These are phyloP conservation scores for Strobilomyces dryophilus DNA, from an alignment of 768 basidiomycete genomes.

Conservation along the genomic window DNA sequence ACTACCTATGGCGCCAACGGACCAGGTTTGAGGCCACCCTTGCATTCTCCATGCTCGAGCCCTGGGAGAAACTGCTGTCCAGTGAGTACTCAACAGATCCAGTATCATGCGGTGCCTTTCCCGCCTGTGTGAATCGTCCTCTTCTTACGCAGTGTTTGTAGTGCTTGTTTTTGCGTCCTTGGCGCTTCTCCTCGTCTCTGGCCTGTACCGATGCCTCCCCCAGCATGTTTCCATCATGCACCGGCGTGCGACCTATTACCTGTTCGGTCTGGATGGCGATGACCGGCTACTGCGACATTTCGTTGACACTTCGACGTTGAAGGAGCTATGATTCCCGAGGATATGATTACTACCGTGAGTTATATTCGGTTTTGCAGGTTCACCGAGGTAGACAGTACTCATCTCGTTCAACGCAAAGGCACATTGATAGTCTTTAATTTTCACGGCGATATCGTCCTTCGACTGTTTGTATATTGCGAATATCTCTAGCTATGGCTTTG, in stretches of 20 bases:
- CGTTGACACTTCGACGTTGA: conserved; percentile 26
- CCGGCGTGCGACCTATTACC: conserved; percentile 56
- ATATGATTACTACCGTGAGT: conserved; percentile 21
- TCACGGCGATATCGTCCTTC: conserved; percentile 6
- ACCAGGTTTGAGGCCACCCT: conserved; percentile 49
- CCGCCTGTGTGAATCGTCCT: neutral
- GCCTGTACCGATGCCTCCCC: conserved; percentile 57
- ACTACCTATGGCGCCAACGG: conserved; percentile 31
- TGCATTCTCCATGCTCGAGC: conserved; percentile 59
- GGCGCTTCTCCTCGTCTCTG: conserved; percentile 45
- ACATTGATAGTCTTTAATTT: conserved; percentile 1
- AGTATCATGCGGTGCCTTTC: neutral
- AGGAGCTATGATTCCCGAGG: conserved; percentile 22
- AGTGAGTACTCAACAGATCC: conserved; percentile 35
- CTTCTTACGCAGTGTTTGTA: conserved; percentile 22
- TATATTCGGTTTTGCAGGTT: neutral
- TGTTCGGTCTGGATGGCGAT: conserved; percentile 51
- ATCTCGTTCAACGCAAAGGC: neutral
- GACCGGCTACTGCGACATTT: conserved; percentile 30
- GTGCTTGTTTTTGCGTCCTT: conserved; percentile 41
- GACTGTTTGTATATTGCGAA: conserved; percentile 18
- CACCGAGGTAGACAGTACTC: conserved; percentile 5
- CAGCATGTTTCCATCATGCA: conserved; percentile 52
- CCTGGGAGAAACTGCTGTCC: conserved; percentile 64
- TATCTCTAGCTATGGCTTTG: neutral